phyloP scores from a whole-genome alignment of 2,329 filamentous ascomycete species.

The Huntiella omanensis region DNA sequence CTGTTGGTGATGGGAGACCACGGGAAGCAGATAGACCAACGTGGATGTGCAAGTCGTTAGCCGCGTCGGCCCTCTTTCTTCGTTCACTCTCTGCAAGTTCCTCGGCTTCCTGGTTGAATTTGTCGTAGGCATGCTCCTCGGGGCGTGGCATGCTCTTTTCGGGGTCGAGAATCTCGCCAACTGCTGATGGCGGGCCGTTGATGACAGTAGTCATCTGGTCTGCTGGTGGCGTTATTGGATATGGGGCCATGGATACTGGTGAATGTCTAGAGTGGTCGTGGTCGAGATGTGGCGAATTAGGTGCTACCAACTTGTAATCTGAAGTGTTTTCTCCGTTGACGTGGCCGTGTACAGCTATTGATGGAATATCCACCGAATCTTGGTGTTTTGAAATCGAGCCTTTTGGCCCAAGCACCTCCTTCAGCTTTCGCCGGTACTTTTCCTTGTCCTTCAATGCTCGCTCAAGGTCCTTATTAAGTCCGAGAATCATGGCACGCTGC shows the following conservation, averaged over 20 bases:
- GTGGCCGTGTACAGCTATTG: background rate
- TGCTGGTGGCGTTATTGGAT: slow-evolving; percentile 45
- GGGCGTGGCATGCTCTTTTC: slow-evolving; percentile 40
- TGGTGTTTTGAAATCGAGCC: slow-evolving; percentile 12
- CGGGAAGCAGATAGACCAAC: slow-evolving; percentile 36
- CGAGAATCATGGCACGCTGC: slow-evolving; percentile 81
- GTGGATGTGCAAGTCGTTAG: slow-evolving; percentile 30
- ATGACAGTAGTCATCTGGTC: slow-evolving; percentile 20
- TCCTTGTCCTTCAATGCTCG: slow-evolving; percentile 86
- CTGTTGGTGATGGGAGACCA: slow-evolving; percentile 20
- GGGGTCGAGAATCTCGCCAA: slow-evolving; percentile 34
- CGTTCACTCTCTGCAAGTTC: slow-evolving; percentile 26
- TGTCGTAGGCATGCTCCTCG: slow-evolving; percentile 37
- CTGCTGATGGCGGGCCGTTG: slow-evolving; percentile 23
- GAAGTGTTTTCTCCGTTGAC: too few relatives aligned
- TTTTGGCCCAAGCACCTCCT: slow-evolving; percentile 38
- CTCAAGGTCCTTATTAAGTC: slow-evolving; percentile 87
- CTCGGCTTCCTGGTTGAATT: slow-evolving; percentile 36
- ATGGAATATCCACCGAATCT: slow-evolving; percentile 3
- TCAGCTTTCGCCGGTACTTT: slow-evolving; percentile 75
- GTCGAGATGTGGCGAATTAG: slow-evolving; percentile 31
- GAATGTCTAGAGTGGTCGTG: slow-evolving; percentile 31
- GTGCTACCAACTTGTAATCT: slow-evolving; percentile 11
- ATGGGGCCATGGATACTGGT: slow-evolving; percentile 40
- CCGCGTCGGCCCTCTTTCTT: slow-evolving; percentile 26